These are phyloP conservation scores for Petrea volubilis DNA, from an alignment of 257 asterid genomes.

Conservation along the genomic window DNA sequence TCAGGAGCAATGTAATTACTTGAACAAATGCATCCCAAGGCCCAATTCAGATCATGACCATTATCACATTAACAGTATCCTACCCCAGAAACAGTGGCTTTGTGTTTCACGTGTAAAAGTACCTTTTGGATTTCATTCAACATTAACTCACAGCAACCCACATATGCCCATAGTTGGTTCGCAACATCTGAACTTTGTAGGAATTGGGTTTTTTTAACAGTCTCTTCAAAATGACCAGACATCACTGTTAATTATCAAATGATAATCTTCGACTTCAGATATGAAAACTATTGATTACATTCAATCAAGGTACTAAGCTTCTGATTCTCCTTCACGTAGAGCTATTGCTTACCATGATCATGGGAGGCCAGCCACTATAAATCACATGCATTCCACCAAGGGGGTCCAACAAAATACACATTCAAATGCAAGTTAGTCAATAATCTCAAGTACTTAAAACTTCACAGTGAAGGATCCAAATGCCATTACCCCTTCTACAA, in stretches of 20 bases:
- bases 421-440: neutral
- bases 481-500: neutral
- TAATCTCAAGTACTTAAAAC: neutral
- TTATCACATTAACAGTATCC: neutral
- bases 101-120: neutral
- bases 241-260: neutral
- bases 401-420: neutral
- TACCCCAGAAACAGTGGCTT: neutral
- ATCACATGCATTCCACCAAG: neutral
- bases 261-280: neutral
- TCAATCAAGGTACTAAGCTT: neutral
- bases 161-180: neutral
- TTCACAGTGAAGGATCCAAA: neutral
- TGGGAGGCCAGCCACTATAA: neutral
- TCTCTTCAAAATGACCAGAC: neutral
- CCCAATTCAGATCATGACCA: neutral
- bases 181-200: neutral
- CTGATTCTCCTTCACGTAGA: neutral
- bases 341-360: neutral
- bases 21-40: neutral
- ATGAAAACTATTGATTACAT: neutral
- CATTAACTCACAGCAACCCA: neutral
- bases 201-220: neutral
- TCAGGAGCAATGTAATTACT: neutral
- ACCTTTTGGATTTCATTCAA: neutral